Percentiles rank a stretch among this genome's conserved stretches.
These are phyloP conservation scores for Pestalotiopsis sp. DNA, from an alignment of 2,329 filamentous ascomycete species.

Conservation along the genomic window DNA sequence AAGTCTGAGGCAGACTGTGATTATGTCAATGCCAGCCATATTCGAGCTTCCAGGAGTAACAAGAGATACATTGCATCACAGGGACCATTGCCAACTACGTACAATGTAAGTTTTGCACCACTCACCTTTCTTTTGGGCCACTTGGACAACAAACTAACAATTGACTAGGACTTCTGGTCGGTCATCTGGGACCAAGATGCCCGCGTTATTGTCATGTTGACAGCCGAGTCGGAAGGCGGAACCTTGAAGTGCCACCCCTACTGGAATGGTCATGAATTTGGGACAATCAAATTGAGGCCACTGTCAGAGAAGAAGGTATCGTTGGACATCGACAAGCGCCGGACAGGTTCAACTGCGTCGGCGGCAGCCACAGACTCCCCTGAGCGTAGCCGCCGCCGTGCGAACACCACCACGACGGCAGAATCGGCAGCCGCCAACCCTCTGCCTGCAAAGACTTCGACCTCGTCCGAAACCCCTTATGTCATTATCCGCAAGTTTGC, in stretches of 20 bases:
- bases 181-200: slow-evolving; percentile 97
- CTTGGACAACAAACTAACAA: slow-evolving; percentile 27
- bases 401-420: slow-evolving; percentile 54
- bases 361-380: slow-evolving; percentile 24
- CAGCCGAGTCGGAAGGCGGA: slow-evolving; percentile 89
- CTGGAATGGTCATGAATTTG: slow-evolving; percentile 82
- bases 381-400: slow-evolving; percentile 52
- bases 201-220: slow-evolving; percentile 94
- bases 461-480: slow-evolving; percentile 63
- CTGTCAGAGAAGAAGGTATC: slow-evolving; percentile 84
- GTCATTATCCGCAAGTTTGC: slow-evolving; percentile 88
- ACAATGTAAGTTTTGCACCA: slow-evolving; percentile 65
- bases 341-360: slow-evolving; percentile 37
- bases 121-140: neutral
- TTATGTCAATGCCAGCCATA: slow-evolving; percentile 92
- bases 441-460: slow-evolving; percentile 25
- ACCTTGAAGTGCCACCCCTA: slow-evolving; percentile 95
- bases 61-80: slow-evolving; percentile 96
- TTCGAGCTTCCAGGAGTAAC: slow-evolving; percentile 79
- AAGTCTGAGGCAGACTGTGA: slow-evolving; percentile 74
- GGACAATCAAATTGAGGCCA: slow-evolving; percentile 72
- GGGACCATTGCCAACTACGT: slow-evolving; percentile 89
- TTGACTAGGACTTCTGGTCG: slow-evolving; percentile 87
- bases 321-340: slow-evolving; percentile 66
- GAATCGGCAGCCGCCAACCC: slow-evolving; percentile 35